Base-by-base conservation (phyloP, 1,284 basidiomycete genomes). In the Ustilago lituana region DNA sequence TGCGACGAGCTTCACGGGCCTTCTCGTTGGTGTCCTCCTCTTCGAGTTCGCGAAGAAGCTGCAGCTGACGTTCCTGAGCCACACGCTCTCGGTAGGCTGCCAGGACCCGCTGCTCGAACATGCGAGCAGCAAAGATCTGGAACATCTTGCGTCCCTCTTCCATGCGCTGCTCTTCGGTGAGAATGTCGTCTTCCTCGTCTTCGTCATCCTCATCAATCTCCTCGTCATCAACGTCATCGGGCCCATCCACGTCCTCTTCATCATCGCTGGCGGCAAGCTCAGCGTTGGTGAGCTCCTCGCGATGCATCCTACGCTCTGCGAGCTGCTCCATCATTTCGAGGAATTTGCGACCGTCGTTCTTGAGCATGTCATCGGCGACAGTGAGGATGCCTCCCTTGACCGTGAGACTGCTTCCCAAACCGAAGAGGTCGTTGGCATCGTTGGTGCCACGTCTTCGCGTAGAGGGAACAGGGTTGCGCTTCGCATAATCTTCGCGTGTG, bases 271-370 rank as follows among this genome's bases (percentile, higher is more conserved):
- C 86, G 9, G 87, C 86, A 15, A 73, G 64, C 48, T 74, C 63
- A 39, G 64, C 65, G 19, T 35, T 48, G 29, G 55, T 65, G 89
- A 6, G 92, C 90, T 80, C 93, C 79, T 97, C 94, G 4, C 95
- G 88, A 70, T 91, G 89, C 87, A 94, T 92, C 38, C 94, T 88
- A 59, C 93, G 89, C 81, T 98, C 94, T 1, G 95, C 94, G 31
- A 98, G 88, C 83, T 96, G 93, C 84, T 98, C 95, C 95, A 98
- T 98, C 95, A 98, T 98, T 85, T 98, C 94, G 77, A 98, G 85
- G 85, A 98, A 98, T 85, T 97, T 98, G 78, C 94, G 92, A 3
- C 94, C 95, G 79, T 98, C 94, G 80, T 98, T 98, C 86, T 96
- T 96, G 75, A 98, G 87, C 48, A 98, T 88, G 85, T 98, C 95